Evolutionary conservation across 2,329 filamentous ascomycete genomes (phyloP).

Genomic region (Neofusicoccum parvum): DNA sequence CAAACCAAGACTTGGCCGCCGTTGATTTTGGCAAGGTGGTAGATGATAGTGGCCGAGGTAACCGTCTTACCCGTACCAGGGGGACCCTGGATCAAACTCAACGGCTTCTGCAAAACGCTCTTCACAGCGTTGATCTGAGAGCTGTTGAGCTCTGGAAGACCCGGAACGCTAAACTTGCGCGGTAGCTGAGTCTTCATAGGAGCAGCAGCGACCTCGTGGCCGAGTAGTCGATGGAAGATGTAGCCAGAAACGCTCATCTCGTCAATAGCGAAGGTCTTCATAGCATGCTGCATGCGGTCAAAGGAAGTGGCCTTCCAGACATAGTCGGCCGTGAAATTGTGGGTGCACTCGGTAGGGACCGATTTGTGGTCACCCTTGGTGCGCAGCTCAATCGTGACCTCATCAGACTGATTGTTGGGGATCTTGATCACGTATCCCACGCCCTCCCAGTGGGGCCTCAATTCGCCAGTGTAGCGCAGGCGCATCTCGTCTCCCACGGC

Average conservation of each 20-base stretch:
- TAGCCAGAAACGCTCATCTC: conserved; percentile 98
- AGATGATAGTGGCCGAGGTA: conserved; percentile 97
- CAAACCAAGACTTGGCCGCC: conserved; percentile 94
- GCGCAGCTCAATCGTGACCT: conserved; percentile 92
- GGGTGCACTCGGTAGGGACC: conserved; percentile 91
- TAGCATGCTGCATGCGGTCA: conserved; percentile 97
- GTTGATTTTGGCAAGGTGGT: conserved; percentile 93
- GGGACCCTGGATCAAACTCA: conserved; percentile 95
- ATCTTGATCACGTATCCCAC: conserved; percentile 99
- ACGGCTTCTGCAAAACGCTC: conserved; percentile 86
- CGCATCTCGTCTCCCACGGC: conserved; percentile 99
- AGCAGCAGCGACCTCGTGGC: conserved; percentile 90
- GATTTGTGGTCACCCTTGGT: conserved; percentile 95
- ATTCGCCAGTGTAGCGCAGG: conserved; percentile 90
- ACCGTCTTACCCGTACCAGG: conserved; percentile 98
- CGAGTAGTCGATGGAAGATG: conserved; percentile 95
- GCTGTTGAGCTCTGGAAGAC: conserved; percentile 89
- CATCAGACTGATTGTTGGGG: conserved; percentile 97
- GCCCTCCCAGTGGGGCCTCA: conserved; percentile 91
- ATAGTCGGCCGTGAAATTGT: conserved; percentile 98
- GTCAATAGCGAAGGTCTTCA: conserved; percentile 98
- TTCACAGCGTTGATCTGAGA: conserved; percentile 97
- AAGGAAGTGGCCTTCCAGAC: conserved; percentile 99
- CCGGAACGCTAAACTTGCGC: conserved; percentile 94
- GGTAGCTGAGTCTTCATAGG: conserved; percentile 95